phyloP scores from a whole-genome alignment of 176 grass and related monocot species.

The Bolboschoenus planiculmis region DNA sequence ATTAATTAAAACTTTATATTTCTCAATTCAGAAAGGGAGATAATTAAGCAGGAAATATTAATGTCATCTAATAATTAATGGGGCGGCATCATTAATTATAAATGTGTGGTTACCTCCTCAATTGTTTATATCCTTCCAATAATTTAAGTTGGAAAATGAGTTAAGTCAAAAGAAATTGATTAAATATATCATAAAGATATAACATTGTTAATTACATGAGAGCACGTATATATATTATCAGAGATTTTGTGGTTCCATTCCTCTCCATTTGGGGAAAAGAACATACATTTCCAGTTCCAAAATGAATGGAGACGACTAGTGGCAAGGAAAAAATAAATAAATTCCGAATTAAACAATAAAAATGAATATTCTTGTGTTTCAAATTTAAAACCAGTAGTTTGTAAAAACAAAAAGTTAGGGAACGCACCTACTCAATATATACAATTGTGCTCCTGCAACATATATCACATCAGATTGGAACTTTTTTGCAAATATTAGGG shows the following conservation, averaged over 20 bases:
- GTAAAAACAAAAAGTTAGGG: too few species aligned
- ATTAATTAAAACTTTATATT: background rate
- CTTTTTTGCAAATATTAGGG: too few species aligned
- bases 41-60: too few species aligned
- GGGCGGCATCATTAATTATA: conserved; percentile 1
- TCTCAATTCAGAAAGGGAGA: background rate
- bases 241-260: background rate
- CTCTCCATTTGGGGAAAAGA: background rate
- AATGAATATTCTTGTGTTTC: too few species aligned
- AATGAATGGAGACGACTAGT: too few species aligned
- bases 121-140: background rate
- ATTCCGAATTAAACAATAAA: too few species aligned
- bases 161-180: background rate
- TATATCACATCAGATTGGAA: too few species aligned
- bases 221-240: background rate
- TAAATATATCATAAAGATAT: background rate
- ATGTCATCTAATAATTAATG: background rate
- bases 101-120: background rate
- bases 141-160: background rate
- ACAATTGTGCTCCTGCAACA: too few species aligned
- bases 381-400: too few species aligned
- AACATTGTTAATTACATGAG: background rate
- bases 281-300: background rate
- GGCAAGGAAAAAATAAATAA: too few species aligned
- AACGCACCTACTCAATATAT: too few species aligned